Conservation (phyloP, 441 rosid genomes). For the Daphne laureola region DNA sequence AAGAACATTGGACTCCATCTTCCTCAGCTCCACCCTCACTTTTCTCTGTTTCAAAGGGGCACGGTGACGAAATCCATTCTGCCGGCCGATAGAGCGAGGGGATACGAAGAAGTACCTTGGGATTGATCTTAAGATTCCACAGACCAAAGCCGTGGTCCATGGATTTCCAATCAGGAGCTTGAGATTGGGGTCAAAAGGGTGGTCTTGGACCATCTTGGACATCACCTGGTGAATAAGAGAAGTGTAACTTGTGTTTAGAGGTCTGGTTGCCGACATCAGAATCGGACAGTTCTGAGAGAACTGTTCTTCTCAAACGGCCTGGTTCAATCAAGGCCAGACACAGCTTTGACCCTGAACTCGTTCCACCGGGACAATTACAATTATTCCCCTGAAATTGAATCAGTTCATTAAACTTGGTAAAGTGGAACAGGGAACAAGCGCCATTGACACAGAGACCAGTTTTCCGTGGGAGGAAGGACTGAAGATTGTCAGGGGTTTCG, state of each 20-base stretch:
- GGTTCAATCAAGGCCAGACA: no score
- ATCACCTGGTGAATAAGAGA: slow-evolving; percentile 38
- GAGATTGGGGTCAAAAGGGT: slow-evolving; percentile 52
- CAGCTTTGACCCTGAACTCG: no score
- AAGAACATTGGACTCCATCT: slow-evolving; percentile 26
- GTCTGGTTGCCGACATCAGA: slow-evolving; percentile 23
- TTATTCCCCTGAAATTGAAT: no score
- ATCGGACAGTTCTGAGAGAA: slow-evolving; percentile 1
- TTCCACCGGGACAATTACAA: no score
- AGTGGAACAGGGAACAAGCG: no score
- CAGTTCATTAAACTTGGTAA: no score
- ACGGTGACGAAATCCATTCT: slow-evolving; percentile 66
- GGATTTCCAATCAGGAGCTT: slow-evolving; percentile 36
- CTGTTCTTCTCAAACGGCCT: no score
- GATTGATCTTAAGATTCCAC: slow-evolving; percentile 55
- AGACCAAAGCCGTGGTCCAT: slow-evolving; percentile 40
- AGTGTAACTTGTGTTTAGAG: slow-evolving; percentile 16
- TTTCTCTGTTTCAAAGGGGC: slow-evolving; percentile 62
- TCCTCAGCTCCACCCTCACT: slow-evolving; percentile 34
- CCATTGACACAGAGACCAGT: no score
- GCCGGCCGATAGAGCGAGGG: slow-evolving; percentile 72
- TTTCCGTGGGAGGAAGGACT: no score
- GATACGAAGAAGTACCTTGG: slow-evolving; percentile 71
- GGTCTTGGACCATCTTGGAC: slow-evolving; percentile 49
- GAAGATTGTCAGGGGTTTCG: no score